phyloP scores from a whole-genome alignment of 2,329 filamentous ascomycete genomes.

The Pleomassaria siparia region DNA sequence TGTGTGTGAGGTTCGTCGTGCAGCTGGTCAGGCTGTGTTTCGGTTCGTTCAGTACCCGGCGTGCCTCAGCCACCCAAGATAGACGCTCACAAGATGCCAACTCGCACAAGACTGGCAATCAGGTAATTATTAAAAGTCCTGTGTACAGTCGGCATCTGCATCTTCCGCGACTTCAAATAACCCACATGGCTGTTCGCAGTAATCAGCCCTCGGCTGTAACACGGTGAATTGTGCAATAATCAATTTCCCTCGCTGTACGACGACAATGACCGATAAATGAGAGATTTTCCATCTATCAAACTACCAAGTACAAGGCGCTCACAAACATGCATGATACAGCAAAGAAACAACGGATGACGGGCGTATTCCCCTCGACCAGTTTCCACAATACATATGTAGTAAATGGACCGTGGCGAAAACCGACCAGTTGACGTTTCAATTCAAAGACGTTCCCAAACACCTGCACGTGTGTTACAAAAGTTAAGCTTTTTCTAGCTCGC shows the following conservation, averaged over 20 bases:
- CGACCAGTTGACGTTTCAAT: too few species aligned
- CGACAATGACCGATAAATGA: too few species aligned
- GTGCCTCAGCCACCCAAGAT: neutral
- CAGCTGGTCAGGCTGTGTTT: neutral
- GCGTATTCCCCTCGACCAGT: too few species aligned
- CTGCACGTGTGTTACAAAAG: neutral
- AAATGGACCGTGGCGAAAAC: too few species aligned
- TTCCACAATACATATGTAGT: too few species aligned
- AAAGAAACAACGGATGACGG: neutral
- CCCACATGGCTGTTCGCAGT: too few species aligned
- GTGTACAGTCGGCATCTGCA: neutral
- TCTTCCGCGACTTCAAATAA: neutral
- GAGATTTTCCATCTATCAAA: too few species aligned
- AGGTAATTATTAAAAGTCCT: neutral
- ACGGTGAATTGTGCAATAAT: too few species aligned
- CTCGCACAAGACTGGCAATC: neutral
- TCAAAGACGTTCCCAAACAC: neutral
- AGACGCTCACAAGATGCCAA: neutral
- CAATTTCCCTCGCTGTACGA: too few species aligned
- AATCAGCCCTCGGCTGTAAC: too few species aligned
- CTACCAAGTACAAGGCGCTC: neutral
- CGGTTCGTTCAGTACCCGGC: neutral
- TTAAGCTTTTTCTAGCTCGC: slow-evolving; percentile 4
- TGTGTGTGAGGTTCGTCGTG: neutral
- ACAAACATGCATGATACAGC: neutral